Conservation (phyloP, 164 flowering plant genomes). For the Tetracentron sinense region DNA sequence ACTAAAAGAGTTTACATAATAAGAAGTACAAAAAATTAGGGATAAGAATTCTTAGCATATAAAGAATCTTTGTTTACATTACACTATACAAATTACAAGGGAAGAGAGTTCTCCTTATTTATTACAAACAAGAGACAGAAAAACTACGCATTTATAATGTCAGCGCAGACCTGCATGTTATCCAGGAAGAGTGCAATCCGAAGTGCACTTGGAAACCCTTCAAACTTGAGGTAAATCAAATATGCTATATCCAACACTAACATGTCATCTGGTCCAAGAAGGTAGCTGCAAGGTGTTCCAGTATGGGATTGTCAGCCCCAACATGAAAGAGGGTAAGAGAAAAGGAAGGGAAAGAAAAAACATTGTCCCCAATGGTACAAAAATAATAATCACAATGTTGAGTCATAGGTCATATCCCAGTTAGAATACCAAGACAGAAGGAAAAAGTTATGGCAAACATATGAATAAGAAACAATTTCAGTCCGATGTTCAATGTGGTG, state of each 20-base stretch:
- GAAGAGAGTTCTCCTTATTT: background rate
- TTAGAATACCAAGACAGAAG: background rate
- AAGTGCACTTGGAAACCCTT: conserved; percentile 79
- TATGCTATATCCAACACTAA: conserved; percentile 83
- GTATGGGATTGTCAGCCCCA: conserved; percentile 2
- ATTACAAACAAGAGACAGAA: background rate
- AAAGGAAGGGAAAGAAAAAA: background rate
- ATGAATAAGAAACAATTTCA: background rate
- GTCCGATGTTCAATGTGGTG: background rate
- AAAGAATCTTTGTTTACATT: no score
- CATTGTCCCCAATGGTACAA: no score
- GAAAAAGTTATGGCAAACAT: background rate
- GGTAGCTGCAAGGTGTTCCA: conserved; percentile 57
- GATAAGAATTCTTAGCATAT: no score
- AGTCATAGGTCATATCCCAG: background rate
- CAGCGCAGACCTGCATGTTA: conserved; percentile 60
- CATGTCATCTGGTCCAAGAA: conserved; percentile 96
- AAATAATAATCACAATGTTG: background rate
- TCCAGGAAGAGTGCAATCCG: conserved; percentile 85
- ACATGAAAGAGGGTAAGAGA: background rate
- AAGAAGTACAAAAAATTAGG: no score
- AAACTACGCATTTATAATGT: background rate
- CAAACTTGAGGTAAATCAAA: conserved; percentile 74
- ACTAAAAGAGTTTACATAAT: no score
- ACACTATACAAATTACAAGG: no score